Conservation (phyloP, 306 rosid genomes). For the Luffa acutangula region DNA sequence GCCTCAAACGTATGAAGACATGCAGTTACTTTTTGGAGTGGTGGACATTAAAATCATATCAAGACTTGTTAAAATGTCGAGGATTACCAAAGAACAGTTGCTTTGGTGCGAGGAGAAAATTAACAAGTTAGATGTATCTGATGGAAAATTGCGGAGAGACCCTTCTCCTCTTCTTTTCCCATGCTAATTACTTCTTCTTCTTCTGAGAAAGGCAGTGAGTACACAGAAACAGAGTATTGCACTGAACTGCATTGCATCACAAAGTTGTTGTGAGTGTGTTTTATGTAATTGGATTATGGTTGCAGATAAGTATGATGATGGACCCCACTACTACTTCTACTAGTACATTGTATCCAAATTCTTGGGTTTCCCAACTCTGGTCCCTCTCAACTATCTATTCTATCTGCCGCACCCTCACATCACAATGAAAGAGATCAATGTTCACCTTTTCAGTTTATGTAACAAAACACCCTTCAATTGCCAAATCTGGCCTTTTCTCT, state of each 20-base stretch:
- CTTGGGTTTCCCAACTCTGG: background rate
- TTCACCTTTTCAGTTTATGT: background rate
- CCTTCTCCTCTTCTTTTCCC: slow-evolving; percentile 81
- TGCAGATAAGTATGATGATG: background rate
- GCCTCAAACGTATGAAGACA: slow-evolving; percentile 63
- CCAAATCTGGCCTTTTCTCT: background rate
- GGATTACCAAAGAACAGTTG: slow-evolving; percentile 63
- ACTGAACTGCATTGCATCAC: background rate
- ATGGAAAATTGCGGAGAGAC: slow-evolving; percentile 66
- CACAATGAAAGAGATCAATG: background rate
- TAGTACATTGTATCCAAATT: background rate
- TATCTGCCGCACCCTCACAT: background rate
- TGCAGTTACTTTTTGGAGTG: slow-evolving; percentile 60
- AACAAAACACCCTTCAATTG: background rate
- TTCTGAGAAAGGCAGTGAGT: too few species aligned
- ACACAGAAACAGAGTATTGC: background rate
- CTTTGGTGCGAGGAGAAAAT: slow-evolving; percentile 93
- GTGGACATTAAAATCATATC: slow-evolving; percentile 51
- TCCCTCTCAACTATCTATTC: background rate
- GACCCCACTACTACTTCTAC: background rate
- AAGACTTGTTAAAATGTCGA: slow-evolving; percentile 60
- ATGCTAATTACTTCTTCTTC: slow-evolving; percentile 23
- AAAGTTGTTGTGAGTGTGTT: background rate
- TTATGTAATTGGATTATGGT: background rate
- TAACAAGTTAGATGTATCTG: slow-evolving; percentile 57